These are phyloP conservation scores for Pugionium cornutum DNA, from an alignment of 345 rosid genomes.

Conservation along the genomic window DNA sequence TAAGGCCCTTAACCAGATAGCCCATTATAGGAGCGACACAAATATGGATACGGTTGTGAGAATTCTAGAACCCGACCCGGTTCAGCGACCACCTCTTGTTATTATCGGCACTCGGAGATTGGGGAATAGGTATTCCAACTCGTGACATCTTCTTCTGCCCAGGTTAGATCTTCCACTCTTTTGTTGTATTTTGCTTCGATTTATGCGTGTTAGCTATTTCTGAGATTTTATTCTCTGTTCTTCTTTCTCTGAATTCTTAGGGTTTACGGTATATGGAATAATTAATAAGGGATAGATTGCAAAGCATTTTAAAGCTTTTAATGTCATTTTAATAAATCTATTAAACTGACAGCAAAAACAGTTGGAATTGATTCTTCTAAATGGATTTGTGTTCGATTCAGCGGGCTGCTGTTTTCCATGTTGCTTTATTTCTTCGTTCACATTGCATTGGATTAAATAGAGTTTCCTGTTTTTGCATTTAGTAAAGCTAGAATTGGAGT, in stretches of 20 bases:
- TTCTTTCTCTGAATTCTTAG: not conserved
- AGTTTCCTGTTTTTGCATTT: not conserved
- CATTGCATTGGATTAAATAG: not conserved
- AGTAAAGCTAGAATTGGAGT: not conserved
- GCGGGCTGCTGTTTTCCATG: not conserved
- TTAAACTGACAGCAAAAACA: too few species aligned
- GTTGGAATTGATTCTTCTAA: too few species aligned
- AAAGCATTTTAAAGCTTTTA: too few species aligned
- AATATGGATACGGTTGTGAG: not conserved
- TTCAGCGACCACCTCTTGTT: not conserved
- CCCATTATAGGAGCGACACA: slow-evolving; percentile 4
- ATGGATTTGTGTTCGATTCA: slow-evolving; percentile 4
- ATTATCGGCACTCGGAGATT: slow-evolving; percentile 9
- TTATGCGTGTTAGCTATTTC: not conserved
- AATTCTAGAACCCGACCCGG: slow-evolving; percentile 22
- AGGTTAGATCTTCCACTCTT: slow-evolving; percentile 16
- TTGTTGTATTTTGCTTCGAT: not conserved
- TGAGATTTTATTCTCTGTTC: not conserved
- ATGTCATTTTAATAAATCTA: too few species aligned
- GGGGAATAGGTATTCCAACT: not conserved
- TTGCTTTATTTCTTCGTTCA: not conserved
- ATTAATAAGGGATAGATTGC: too few species aligned
- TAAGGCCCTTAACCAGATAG: not conserved
- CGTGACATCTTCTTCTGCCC: slow-evolving; percentile 4
- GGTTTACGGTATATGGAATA: not conserved